Evolutionary conservation across 306 rosid species (phyloP), one percentile per base, ranked within the genome.

Genomic region (Cucurbita argyrosperma): DNA sequence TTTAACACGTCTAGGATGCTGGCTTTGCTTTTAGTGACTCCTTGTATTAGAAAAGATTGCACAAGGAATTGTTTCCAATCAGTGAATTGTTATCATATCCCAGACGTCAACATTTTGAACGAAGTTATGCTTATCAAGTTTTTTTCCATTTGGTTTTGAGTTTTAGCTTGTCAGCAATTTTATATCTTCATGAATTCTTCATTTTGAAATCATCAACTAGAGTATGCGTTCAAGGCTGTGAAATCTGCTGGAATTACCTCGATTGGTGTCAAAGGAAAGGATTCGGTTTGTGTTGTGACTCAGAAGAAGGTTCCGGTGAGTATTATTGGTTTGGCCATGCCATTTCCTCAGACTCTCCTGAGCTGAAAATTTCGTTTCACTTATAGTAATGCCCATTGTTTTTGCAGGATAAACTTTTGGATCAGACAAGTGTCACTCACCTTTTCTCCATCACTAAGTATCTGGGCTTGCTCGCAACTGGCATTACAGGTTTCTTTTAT

Each of bases 271-370:
- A 85, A 93, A 30, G 99, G 99, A 77, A 94, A 85, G 79, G 96
- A 94, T 84, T 94, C 97, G 0, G 79, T 94, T 49, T 94, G 99
- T 81, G 99, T 94, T 4, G 99, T 94, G 81, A 94, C 99, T 61
- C 99, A 94, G 84, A 94, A 94, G 78, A 94, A 94, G 83, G 99
- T 94, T 77, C 97, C 99, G 74, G 99, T 94, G 81, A 85, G 99
- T 85, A 74, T 64, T 56, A 15, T 39, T 76, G 63, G 61, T 60
- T 66, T 43, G 8, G 47, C 71, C 10, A 65, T 45, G 77, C 26
- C 56, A 42, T 45, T 70, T 50, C 45, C 45, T 5, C 0, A 8
- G 21, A 50, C 15, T 50, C 15, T 49, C 21, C 30, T 50, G 2
- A 4, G 57, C 74, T 26, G 2, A 5, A 49, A 35, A 70, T 38